Conservation (phyloP, 2,329 filamentous ascomycete species). For the Paraconiothyrium brasiliense region DNA sequence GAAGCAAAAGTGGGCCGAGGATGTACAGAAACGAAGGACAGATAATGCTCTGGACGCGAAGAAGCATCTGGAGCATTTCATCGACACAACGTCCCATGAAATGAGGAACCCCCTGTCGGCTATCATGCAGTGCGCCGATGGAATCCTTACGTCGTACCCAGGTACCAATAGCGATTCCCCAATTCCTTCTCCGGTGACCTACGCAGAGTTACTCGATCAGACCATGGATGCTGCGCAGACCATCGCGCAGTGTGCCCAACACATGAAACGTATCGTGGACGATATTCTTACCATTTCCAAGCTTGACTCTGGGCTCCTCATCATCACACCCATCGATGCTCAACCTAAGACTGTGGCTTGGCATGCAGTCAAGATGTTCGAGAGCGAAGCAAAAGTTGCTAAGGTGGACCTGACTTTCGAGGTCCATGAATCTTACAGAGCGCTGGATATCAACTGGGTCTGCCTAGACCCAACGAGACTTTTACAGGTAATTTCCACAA, state of each 20-base stretch:
- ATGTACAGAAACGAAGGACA: conserved; percentile 40
- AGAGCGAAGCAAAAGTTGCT: conserved; percentile 43
- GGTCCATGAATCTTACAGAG: conserved; percentile 49
- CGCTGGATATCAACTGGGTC: conserved; percentile 46
- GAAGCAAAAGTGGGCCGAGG: conserved; percentile 49
- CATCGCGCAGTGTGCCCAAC: conserved; percentile 55
- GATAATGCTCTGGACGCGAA: conserved; percentile 35
- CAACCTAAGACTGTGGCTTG: conserved; percentile 45
- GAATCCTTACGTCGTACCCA: conserved; percentile 31
- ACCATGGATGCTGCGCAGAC: conserved; percentile 52
- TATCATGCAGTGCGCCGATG: conserved; percentile 56
- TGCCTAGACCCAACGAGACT: conserved; percentile 54
- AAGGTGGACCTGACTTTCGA: conserved; percentile 39
- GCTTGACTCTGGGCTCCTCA: conserved; percentile 53
- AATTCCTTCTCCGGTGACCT: conserved; percentile 14
- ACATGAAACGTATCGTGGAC: conserved; percentile 59
- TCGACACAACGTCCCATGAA: conserved; percentile 51
- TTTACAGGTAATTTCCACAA: conserved; percentile 44
- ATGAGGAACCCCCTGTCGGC: conserved; percentile 56
- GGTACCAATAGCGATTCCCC: conserved; percentile 3
- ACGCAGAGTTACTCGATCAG: conserved; percentile 27
- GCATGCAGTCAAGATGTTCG: conserved; percentile 51
- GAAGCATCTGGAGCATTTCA: conserved; percentile 42
- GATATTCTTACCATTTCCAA: conserved; percentile 58
- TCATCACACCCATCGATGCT: conserved; percentile 52